Evolutionary conservation across 805 yeast genomes (phyloP).

Genomic region (Pichia pseudocactophila): DNA sequence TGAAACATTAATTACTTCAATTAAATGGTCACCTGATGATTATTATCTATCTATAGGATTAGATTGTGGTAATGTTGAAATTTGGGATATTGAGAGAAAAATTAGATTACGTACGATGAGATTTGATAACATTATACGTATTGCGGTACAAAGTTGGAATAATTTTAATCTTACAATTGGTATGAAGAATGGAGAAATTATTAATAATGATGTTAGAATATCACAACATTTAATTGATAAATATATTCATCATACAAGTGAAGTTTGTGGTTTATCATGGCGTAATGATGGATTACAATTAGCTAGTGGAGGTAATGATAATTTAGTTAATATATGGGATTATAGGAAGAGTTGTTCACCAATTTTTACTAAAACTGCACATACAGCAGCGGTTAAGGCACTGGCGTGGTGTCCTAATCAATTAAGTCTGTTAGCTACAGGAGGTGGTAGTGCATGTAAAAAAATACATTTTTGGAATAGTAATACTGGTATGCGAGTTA

Average conservation of each 20-base stretch:
- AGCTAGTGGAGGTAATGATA: constrained; percentile 93
- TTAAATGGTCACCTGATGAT: constrained; percentile 90
- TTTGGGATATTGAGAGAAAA: constrained; percentile 84
- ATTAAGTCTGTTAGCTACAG: constrained; percentile 77
- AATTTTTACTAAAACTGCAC: constrained; percentile 65
- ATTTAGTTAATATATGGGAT: constrained; percentile 90
- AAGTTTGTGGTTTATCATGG: constrained; percentile 88
- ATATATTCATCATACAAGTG: constrained; percentile 67
- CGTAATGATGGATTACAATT: constrained; percentile 74
- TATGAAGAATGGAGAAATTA: constrained; percentile 72
- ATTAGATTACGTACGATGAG: constrained; percentile 72
- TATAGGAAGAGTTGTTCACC: constrained; percentile 60
- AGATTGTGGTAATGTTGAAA: constrained; percentile 76
- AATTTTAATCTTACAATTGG: constrained; percentile 80
- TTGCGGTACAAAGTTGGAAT: constrained; percentile 81
- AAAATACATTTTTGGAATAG: constrained; percentile 94
- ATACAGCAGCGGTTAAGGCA: constrained; percentile 93
- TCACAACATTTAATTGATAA: constrained; percentile 62
- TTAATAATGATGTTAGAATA: constrained; percentile 83
- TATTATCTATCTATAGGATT: constrained; percentile 76
- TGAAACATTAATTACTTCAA: constrained; percentile 52
- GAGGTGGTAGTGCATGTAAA: constrained; percentile 91
- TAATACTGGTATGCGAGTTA: constrained; percentile 76
- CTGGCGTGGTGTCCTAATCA: constrained; percentile 92
- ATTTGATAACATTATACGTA: constrained; percentile 56